Conservation (phyloP, 2,329 filamentous ascomycete genomes). For the Talaromyces sp. region DNA sequence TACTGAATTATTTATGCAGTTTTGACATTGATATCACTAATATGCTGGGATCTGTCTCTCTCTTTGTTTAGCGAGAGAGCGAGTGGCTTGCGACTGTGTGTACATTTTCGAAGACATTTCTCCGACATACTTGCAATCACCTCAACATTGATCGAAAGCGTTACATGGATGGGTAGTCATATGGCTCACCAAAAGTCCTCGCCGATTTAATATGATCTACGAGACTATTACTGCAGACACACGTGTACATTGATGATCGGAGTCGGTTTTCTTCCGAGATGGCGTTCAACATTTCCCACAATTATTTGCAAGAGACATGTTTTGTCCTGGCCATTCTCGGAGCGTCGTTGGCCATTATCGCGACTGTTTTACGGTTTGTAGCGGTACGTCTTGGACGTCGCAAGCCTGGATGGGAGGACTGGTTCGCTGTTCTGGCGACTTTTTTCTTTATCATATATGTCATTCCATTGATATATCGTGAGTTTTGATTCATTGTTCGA, state of each 20-base stretch:
- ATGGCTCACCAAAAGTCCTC: too few relatives aligned
- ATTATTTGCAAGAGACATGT: slow-evolving; percentile 13
- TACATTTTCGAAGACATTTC: too few relatives aligned
- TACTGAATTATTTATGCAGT: neutral
- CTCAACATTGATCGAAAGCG: too few relatives aligned
- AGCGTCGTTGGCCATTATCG: slow-evolving; percentile 7
- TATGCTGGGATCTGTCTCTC: too few relatives aligned
- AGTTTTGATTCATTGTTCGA: neutral
- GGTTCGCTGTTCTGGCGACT: slow-evolving; percentile 11
- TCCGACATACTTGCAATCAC: too few relatives aligned
- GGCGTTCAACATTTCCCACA: slow-evolving; percentile 9
- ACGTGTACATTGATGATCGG: neutral
- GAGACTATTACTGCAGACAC: too few relatives aligned
- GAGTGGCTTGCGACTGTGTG: too few relatives aligned
- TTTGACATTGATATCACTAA: too few relatives aligned
- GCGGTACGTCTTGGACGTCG: slow-evolving; percentile 6
- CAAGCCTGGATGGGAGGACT: slow-evolving; percentile 15
- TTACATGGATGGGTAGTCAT: too few relatives aligned
- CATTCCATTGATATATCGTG: slow-evolving; percentile 16
- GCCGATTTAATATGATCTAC: neutral
- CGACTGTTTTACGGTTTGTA: slow-evolving; percentile 12
- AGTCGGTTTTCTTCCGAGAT: neutral
- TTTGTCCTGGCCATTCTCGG: slow-evolving; percentile 15
- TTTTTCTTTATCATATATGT: slow-evolving; percentile 16
- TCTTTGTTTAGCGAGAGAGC: too few relatives aligned